These are phyloP conservation scores for Ophiostoma himal-ulmi DNA, from an alignment of 2,329 filamentous ascomycete genomes.

Conservation along the genomic window DNA sequence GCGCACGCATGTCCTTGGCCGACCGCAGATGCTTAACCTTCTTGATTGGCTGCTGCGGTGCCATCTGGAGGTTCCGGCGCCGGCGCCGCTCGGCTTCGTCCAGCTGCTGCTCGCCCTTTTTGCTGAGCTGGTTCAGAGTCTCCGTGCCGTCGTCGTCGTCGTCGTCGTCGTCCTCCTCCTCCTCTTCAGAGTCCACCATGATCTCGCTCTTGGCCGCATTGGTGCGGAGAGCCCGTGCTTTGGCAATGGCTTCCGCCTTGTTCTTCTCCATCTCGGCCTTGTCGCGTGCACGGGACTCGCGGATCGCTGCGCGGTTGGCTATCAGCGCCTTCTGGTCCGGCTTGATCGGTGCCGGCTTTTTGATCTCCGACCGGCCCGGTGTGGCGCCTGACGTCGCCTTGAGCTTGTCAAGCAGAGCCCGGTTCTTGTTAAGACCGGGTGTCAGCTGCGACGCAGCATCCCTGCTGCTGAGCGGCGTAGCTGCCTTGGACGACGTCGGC, in stretches of 20 bases:
- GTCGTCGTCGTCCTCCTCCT: slow-evolving; percentile 64
- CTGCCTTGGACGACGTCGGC: not conserved
- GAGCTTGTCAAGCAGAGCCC: slow-evolving; percentile 43
- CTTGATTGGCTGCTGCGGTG: slow-evolving; percentile 63
- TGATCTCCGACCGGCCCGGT: not conserved
- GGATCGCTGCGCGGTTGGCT: slow-evolving; percentile 52
- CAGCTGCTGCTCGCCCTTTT: slow-evolving; percentile 44
- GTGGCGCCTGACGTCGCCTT: slow-evolving; percentile 31
- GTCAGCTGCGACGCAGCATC: slow-evolving; percentile 44
- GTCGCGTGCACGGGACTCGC: slow-evolving; percentile 67
- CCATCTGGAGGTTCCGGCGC: slow-evolving; percentile 45
- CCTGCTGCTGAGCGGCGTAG: slow-evolving; percentile 36
- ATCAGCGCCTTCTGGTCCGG: slow-evolving; percentile 36
- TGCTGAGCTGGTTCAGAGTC: slow-evolving; percentile 44
- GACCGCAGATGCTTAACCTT: slow-evolving; percentile 76
- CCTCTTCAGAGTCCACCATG: slow-evolving; percentile 79
- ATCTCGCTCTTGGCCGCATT: slow-evolving; percentile 67
- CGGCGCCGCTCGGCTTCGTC: slow-evolving; percentile 45
- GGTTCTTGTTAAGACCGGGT: slow-evolving; percentile 41
- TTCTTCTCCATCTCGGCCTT: slow-evolving; percentile 67
- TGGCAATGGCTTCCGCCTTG: slow-evolving; percentile 66
- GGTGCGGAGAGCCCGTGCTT: slow-evolving; percentile 58
- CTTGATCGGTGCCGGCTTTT: slow-evolving; percentile 39
- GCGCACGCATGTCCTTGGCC: slow-evolving; percentile 87
- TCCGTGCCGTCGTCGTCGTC: slow-evolving; percentile 56